A percentile compares a stretch with the other conserved stretches of the same genome.
These are phyloP conservation scores for Lablab purpureus DNA, from an alignment of 306 rosid species.

Conservation along the genomic window DNA sequence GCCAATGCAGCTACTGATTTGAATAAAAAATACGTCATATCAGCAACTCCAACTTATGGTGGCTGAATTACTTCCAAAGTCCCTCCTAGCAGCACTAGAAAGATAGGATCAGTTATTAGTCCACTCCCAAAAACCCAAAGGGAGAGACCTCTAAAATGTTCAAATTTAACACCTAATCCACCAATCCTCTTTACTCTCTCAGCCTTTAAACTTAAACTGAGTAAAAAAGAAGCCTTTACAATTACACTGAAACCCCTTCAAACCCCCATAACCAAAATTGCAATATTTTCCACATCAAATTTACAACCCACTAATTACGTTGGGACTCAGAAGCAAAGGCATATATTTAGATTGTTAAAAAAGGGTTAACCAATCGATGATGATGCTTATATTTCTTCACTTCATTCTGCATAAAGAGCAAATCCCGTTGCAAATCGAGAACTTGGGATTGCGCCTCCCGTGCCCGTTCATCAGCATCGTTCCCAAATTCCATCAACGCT, in stretches of 20 bases:
- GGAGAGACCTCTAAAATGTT: not conserved
- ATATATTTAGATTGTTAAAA: not conserved
- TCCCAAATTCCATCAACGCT: constrained; percentile 93
- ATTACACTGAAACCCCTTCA: constrained; percentile 1
- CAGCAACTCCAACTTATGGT: constrained; percentile 15
- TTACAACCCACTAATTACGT: not conserved
- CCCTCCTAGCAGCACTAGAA: not conserved
- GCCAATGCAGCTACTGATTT: constrained; percentile 29
- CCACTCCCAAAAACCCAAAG: not conserved
- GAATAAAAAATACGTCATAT: constrained; percentile 15
- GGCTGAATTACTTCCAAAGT: constrained; percentile 12
- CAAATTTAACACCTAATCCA: constrained; percentile 22
- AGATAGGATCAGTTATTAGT: not conserved
- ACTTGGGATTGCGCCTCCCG: constrained; percentile 75
- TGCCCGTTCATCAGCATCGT: constrained; percentile 92
- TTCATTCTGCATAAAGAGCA: constrained; percentile 62
- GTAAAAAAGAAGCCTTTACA: not conserved
- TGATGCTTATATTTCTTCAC: constrained; percentile 41
- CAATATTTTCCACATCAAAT: constrained; percentile 15
- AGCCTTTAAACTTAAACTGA: not conserved
- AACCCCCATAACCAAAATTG: not conserved
- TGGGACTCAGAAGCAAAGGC: not conserved
- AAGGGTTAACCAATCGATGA: constrained; percentile 53
- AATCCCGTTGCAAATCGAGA: constrained; percentile 68
- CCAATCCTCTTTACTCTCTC: not conserved